Conservation (phyloP, 768 basidiomycete genomes). For the Amanita brunnescens region DNA sequence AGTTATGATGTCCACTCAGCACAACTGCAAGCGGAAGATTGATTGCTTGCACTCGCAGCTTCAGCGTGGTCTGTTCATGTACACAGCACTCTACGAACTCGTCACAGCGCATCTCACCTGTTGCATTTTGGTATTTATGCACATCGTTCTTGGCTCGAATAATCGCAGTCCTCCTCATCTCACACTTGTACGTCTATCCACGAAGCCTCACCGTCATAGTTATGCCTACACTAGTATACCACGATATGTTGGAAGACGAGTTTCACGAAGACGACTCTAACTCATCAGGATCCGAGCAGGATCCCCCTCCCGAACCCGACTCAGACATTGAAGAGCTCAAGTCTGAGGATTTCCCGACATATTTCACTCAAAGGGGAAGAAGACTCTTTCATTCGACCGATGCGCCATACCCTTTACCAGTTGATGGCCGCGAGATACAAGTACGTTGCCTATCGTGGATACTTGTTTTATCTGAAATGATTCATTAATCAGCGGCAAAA, state of each 20-base stretch:
- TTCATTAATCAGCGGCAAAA: slow-evolving; percentile 38
- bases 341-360: slow-evolving; percentile 45
- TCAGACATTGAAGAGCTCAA: slow-evolving; percentile 28
- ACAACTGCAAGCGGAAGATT: background rate
- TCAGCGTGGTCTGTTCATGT: slow-evolving; percentile 5
- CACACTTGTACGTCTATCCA: background rate
- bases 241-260: background rate
- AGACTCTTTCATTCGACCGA: slow-evolving; percentile 60
- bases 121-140: slow-evolving; percentile 4
- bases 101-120: slow-evolving; percentile 1
- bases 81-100: background rate
- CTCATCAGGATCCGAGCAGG: slow-evolving; percentile 5
- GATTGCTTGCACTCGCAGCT: slow-evolving; percentile 8
- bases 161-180: background rate
- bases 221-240: background rate
- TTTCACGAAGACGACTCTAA: background rate
- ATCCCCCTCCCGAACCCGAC: background rate
- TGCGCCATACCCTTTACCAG: slow-evolving; percentile 66
- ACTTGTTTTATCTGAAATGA: slow-evolving; percentile 2
- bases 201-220: background rate
- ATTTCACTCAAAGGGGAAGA: slow-evolving; percentile 51
- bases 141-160: background rate
- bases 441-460: slow-evolving; percentile 29
- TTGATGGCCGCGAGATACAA: slow-evolving; percentile 60
- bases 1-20: background rate